A percentile compares a stretch with the other conserved stretches of the same genome.
These are phyloP conservation scores for Fusarium sp. DNA, from an alignment of 2,329 filamentous ascomycete genomes.

Conservation along the genomic window DNA sequence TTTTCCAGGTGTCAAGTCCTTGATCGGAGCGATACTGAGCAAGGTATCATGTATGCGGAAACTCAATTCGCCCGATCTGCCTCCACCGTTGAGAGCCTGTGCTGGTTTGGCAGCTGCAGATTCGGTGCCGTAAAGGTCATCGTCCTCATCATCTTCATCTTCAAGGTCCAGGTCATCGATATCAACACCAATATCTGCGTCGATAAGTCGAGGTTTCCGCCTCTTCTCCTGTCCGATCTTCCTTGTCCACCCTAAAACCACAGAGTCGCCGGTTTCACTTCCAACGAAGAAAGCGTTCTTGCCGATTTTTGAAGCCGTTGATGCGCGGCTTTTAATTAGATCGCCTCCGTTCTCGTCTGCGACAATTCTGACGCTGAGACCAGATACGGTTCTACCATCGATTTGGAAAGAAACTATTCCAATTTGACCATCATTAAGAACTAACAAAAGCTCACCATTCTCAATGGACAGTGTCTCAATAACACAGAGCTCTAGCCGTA, in stretches of 20 bases:
- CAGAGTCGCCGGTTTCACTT: constrained; percentile 84
- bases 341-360: constrained; percentile 72
- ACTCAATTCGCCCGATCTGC: constrained; percentile 72
- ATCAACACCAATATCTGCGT: constrained; percentile 65
- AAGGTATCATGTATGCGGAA: constrained; percentile 85
- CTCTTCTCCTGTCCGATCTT: constrained; percentile 74
- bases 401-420: constrained; percentile 84
- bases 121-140: constrained; percentile 71
- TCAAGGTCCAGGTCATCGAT: constrained; percentile 66
- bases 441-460: constrained; percentile 85
- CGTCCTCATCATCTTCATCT: constrained; percentile 74
- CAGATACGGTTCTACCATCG: constrained; percentile 92
- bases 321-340: constrained; percentile 71
- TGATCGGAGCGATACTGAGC: constrained; percentile 83
- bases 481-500: constrained; percentile 85
- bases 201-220: constrained; percentile 71
- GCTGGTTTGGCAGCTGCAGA: constrained; percentile 71
- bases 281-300: constrained; percentile 83
- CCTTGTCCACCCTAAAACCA: constrained; percentile 83
- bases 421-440: constrained; percentile 80
- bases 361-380: constrained; percentile 79
- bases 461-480: constrained; percentile 83
- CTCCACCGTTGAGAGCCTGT: constrained; percentile 56
- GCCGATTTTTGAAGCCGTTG: constrained; percentile 77
- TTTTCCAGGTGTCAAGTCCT: constrained; percentile 78